Evolutionary conservation across 2,329 filamentous ascomycete genomes (phyloP).

Genomic region (Ascomycota sp.): DNA sequence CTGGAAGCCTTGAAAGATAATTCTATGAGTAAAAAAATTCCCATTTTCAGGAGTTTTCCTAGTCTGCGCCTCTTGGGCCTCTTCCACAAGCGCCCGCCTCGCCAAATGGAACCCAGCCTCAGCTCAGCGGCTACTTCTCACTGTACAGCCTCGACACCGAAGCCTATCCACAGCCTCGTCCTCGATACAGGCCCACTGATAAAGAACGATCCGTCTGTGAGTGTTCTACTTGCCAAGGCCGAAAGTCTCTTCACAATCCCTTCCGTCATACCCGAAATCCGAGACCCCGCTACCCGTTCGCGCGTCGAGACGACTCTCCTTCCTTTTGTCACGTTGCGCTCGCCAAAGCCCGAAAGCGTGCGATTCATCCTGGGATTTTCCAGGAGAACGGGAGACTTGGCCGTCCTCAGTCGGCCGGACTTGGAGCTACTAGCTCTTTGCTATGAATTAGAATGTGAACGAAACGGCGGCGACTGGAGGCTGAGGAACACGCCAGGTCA

Average conservation of each 20-base stretch:
- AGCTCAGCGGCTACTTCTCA: too few relatives aligned
- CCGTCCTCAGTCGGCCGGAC: constrained; percentile 76
- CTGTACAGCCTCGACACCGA: too few relatives aligned
- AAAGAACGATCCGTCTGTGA: constrained; percentile 75
- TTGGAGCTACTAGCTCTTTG: constrained; percentile 74
- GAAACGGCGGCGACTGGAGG: constrained; percentile 76
- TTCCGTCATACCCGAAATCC: constrained; percentile 70
- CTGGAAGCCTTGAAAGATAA: too few relatives aligned
- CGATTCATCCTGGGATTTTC: constrained; percentile 71
- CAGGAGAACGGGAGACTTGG: constrained; percentile 69
- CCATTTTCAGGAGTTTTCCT: too few relatives aligned
- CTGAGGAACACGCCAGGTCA: constrained; percentile 61
- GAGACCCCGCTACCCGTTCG: constrained; percentile 60
- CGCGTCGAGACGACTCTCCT: constrained; percentile 68
- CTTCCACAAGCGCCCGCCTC: too few relatives aligned
- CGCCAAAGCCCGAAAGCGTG: constrained; percentile 55
- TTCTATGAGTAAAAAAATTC: too few relatives aligned
- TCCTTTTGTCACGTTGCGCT: constrained; percentile 65
- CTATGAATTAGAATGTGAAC: constrained; percentile 86
- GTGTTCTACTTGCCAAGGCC: constrained; percentile 58
- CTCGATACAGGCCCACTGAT: constrained; percentile 87
- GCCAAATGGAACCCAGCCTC: too few relatives aligned
- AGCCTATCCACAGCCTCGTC: constrained; percentile 63
- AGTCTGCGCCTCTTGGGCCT: too few relatives aligned
- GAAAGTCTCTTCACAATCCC: constrained; percentile 68